A percentile compares a stretch with the other conserved stretches of the same genome.
Conservation (phyloP, 495 filamentous ascomycete species). For the Penicillium argentinense region DNA sequence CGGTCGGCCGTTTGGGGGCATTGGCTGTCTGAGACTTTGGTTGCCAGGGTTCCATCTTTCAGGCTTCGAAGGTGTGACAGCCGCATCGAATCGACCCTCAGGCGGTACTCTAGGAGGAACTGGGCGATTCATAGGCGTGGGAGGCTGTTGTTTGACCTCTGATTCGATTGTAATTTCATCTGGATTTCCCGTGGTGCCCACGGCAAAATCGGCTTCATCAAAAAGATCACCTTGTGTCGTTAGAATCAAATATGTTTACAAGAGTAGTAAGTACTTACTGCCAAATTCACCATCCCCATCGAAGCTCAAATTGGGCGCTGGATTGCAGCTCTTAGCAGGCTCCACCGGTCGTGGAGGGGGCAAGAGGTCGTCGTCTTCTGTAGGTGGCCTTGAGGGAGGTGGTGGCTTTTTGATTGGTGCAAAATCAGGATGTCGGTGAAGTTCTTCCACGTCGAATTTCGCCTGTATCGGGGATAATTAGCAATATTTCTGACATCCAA, state of each 20-base stretch:
- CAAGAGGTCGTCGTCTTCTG: slow-evolving; percentile 39
- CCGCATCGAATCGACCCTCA: slow-evolving; percentile 21
- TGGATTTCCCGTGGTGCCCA: slow-evolving; percentile 56
- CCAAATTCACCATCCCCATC: slow-evolving; percentile 62
- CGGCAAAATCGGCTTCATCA: slow-evolving; percentile 73
- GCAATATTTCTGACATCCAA: too few species aligned
- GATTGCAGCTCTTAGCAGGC: slow-evolving; percentile 17
- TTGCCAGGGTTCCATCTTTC: slow-evolving; percentile 34
- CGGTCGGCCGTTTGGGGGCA: slow-evolving; percentile 23
- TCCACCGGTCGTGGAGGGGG: slow-evolving; percentile 32
- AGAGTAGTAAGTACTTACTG: too few species aligned
- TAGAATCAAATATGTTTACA: slow-evolving; percentile 15
- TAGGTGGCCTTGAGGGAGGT: slow-evolving; percentile 32
- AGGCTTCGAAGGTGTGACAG: slow-evolving; percentile 46
- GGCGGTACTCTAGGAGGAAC: slow-evolving; percentile 24
- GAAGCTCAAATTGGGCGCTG: slow-evolving; percentile 19
- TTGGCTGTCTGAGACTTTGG: slow-evolving; percentile 22
- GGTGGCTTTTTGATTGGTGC: slow-evolving; percentile 61
- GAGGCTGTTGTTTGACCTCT: slow-evolving; percentile 32
- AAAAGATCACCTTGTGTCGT: slow-evolving; percentile 56
- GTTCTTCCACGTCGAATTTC: slow-evolving; percentile 70
- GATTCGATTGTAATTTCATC: slow-evolving; percentile 57
- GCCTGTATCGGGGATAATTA: slow-evolving; percentile 32
- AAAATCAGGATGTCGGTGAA: slow-evolving; percentile 79
- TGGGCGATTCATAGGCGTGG: slow-evolving; percentile 27